Percentiles rank a stretch among this genome's conserved stretches.
phyloP scores from a whole-genome alignment of 495 filamentous ascomycete species.

The Gamarada debralockiae region DNA sequence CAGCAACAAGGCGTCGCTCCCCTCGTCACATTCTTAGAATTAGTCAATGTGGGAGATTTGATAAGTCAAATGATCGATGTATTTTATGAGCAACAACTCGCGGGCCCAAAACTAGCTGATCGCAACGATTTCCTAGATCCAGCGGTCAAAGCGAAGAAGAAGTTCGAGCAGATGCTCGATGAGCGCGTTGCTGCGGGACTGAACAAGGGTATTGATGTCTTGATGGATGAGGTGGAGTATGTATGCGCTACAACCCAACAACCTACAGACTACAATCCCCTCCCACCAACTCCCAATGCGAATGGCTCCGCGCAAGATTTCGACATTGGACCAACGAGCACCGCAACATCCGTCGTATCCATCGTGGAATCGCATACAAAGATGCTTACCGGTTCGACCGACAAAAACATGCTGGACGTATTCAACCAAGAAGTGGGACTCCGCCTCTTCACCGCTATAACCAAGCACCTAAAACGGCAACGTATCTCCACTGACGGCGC shows the following conservation, averaged over 20 bases:
- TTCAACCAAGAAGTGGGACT: slow-evolving; percentile 98
- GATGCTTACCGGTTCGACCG: slow-evolving; percentile 88
- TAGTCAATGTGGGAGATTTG: slow-evolving; percentile 96
- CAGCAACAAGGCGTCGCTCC: slow-evolving; percentile 70
- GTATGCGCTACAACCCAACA: slow-evolving; percentile 85
- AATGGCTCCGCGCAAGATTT: slow-evolving; percentile 39
- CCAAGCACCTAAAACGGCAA: slow-evolving; percentile 97
- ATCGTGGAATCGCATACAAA: slow-evolving; percentile 82
- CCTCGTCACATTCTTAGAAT: slow-evolving; percentile 91
- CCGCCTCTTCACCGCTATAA: slow-evolving; percentile 81
- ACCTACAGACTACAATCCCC: slow-evolving; percentile 87
- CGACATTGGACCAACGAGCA: slow-evolving; percentile 79
- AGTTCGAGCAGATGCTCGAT: slow-evolving; percentile 98
- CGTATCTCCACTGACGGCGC: slow-evolving; percentile 87
- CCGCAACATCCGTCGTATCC: slow-evolving; percentile 75
- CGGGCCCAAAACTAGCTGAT: slow-evolving; percentile 76
- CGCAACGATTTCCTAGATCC: slow-evolving; percentile 92
- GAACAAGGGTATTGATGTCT: slow-evolving; percentile 95
- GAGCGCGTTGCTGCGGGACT: slow-evolving; percentile 93
- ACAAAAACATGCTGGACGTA: slow-evolving; percentile 96
- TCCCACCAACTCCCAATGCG: slow-evolving; percentile 1
- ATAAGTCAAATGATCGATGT: slow-evolving; percentile 99
- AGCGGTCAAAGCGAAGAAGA: slow-evolving; percentile 90
- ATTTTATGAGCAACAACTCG: slow-evolving; percentile 94
- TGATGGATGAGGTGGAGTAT: slow-evolving; percentile 98